phyloP scores from a whole-genome alignment of 2,329 filamentous ascomycete genomes.

The Botryosphaeria dothidea region DNA sequence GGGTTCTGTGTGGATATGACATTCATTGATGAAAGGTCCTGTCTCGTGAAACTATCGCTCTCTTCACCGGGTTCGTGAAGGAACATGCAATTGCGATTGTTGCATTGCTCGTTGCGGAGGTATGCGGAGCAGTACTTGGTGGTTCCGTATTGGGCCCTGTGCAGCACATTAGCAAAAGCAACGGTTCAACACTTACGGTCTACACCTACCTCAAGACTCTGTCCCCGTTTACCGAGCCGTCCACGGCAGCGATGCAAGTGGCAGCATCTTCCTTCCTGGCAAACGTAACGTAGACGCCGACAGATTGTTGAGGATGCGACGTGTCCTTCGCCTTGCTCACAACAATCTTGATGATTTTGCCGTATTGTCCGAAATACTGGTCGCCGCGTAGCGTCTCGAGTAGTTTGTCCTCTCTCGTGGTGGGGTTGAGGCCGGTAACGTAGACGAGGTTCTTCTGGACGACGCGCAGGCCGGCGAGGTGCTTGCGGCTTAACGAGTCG shows the following conservation, averaged over 20 bases:
- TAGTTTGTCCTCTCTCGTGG: conserved; percentile 87
- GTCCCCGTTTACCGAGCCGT: conserved; percentile 90
- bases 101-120: conserved; percentile 89
- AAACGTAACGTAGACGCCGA: conserved; percentile 98
- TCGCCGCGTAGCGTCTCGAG: conserved; percentile 85
- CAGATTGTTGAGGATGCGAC: conserved; percentile 70
- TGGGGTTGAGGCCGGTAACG: conserved; percentile 90
- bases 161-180: background rate
- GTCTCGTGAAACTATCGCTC: conserved; percentile 91
- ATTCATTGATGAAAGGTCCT: conserved; percentile 93
- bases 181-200: background rate
- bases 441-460: conserved; percentile 99
- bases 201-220: conserved; percentile 74
- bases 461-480: conserved; percentile 90
- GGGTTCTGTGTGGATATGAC: conserved; percentile 78
- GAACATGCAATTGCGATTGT: conserved; percentile 97
- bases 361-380: conserved; percentile 97
- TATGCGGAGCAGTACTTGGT: conserved; percentile 99
- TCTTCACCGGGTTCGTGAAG: conserved; percentile 97
- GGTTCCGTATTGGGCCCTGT: conserved; percentile 74
- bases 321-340: conserved; percentile 92
- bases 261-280: conserved; percentile 87
- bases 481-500: conserved; percentile 93
- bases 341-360: conserved; percentile 97
- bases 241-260: conserved; percentile 86